Conservation (phyloP, 495 filamentous ascomycete species). For the Hypoxylon fragiforme region DNA sequence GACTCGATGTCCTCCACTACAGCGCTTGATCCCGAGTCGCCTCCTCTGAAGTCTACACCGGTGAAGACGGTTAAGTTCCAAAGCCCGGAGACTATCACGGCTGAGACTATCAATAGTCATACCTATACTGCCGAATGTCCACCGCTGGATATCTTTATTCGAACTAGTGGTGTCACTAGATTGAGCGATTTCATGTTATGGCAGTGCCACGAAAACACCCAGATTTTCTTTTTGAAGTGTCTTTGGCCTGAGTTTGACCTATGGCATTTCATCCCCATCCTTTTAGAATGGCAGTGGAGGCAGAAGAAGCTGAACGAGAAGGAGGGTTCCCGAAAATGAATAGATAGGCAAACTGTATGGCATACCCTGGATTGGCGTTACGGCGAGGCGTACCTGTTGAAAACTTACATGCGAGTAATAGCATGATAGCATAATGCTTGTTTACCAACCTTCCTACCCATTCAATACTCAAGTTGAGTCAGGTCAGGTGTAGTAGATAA, state of each 20-base stretch:
- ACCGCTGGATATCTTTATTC: slow-evolving; percentile 83
- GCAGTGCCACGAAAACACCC: slow-evolving; percentile 91
- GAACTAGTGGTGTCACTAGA: slow-evolving; percentile 88
- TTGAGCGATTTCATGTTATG: slow-evolving; percentile 98
- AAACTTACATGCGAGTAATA: too few relatives aligned
- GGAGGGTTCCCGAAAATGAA: slow-evolving; percentile 41
- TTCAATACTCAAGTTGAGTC: too few relatives aligned
- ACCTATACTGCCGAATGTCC: slow-evolving; percentile 83
- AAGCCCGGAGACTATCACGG: slow-evolving; percentile 84
- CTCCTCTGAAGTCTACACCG: slow-evolving; percentile 39
- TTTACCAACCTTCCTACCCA: too few relatives aligned
- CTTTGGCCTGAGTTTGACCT: slow-evolving; percentile 97
- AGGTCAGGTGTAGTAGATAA: too few relatives aligned
- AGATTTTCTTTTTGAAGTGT: slow-evolving; percentile 88
- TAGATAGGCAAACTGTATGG: neutral
- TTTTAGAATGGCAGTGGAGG: slow-evolving; percentile 88
- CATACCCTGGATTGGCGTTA: slow-evolving; percentile 25
- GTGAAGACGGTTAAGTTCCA: slow-evolving; percentile 36
- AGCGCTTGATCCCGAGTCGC: slow-evolving; percentile 52
- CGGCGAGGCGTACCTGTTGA: neutral
- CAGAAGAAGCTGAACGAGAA: slow-evolving; percentile 56
- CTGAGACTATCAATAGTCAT: slow-evolving; percentile 74
- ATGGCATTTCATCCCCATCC: slow-evolving; percentile 89
- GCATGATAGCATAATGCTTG: neutral
- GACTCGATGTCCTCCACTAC: slow-evolving; percentile 59